Evolutionary conservation across 225 moss, liverwort and hornwort genomes (phyloP).

Genomic region (Sphagnum tenellum): DNA sequence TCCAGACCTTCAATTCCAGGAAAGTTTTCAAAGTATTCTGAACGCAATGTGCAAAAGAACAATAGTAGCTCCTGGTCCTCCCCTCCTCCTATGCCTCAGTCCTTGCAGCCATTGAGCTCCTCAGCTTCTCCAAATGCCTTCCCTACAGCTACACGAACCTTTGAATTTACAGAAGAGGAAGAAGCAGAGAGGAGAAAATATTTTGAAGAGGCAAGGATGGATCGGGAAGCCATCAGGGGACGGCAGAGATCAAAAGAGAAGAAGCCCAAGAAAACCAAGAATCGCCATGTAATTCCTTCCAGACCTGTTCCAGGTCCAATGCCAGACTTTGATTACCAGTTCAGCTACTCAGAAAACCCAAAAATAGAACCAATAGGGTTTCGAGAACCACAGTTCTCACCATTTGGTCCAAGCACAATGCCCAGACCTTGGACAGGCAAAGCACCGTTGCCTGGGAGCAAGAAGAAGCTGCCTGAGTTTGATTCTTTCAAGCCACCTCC

Average conservation of each 20-base stretch:
- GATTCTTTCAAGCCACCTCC: slow-evolving; percentile 93
- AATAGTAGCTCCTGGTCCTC: no score
- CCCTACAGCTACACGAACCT: slow-evolving; percentile 1
- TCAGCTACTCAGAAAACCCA: slow-evolving; percentile 75
- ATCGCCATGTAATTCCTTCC: slow-evolving; percentile 1
- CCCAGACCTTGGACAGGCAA: slow-evolving; percentile 84
- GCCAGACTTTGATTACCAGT: slow-evolving; percentile 63
- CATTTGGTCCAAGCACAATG: slow-evolving; percentile 81
- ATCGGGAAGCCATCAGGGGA: neutral
- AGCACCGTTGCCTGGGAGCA: slow-evolving; percentile 66
- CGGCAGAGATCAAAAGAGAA: slow-evolving; percentile 3
- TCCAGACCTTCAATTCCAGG: slow-evolving; percentile 46
- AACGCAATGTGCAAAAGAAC: slow-evolving; percentile 15
- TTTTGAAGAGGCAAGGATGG: no score
- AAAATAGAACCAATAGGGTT: slow-evolving; percentile 65
- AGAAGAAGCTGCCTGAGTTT: slow-evolving; percentile 73
- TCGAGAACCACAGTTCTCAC: slow-evolving; percentile 75
- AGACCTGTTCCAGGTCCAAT: slow-evolving; percentile 19
- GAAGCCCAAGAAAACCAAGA: slow-evolving; percentile 4
- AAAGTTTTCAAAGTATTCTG: slow-evolving; percentile 41
- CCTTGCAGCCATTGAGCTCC: neutral
- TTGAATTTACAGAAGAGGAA: slow-evolving; percentile 3
- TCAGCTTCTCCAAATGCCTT: slow-evolving; percentile 4
- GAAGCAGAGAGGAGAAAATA: neutral
- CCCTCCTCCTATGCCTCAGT: neutral